Evolutionary conservation across 2,329 filamentous ascomycete species (phyloP).

Genomic region (Hymenoscyphus fructigenus): DNA sequence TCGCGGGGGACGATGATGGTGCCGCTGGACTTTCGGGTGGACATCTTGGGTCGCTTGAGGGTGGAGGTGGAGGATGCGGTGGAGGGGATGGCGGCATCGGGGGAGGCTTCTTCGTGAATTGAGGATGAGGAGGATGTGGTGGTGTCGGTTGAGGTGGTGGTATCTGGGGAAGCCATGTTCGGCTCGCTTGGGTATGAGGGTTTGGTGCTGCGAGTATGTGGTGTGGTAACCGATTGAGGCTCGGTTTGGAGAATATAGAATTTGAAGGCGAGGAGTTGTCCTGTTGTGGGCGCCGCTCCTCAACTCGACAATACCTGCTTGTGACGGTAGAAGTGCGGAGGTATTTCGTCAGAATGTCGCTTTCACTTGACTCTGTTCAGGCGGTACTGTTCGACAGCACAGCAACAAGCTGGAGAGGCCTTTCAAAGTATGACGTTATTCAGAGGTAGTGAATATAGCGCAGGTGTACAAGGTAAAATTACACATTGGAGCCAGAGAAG

Average conservation of each 20-base stretch:
- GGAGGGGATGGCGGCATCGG: constrained; percentile 22
- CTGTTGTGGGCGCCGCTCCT: background rate
- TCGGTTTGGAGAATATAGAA: background rate
- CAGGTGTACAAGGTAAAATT: background rate
- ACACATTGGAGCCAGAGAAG: background rate
- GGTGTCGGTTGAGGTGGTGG: background rate
- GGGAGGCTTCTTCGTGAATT: constrained; percentile 19
- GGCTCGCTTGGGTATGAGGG: background rate
- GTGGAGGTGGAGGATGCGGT: background rate
- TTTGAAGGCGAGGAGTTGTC: background rate
- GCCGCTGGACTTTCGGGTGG: constrained; percentile 74
- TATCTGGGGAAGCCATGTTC: constrained; percentile 5
- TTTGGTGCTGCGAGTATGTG: background rate
- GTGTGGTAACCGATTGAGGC: background rate
- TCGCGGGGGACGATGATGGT: constrained; percentile 81
- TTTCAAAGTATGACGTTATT: background rate
- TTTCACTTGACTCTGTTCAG: background rate
- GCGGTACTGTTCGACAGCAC: background rate
- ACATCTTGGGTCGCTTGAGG: constrained; percentile 60
- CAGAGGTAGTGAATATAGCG: background rate
- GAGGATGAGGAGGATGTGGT: constrained; percentile 26
- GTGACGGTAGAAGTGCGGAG: background rate
- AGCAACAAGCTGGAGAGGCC: background rate
- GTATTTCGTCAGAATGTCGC: background rate
- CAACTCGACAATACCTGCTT: background rate